Evolutionary conservation across 306 rosid genomes (phyloP).

Genomic region (Quercus parvula): DNA sequence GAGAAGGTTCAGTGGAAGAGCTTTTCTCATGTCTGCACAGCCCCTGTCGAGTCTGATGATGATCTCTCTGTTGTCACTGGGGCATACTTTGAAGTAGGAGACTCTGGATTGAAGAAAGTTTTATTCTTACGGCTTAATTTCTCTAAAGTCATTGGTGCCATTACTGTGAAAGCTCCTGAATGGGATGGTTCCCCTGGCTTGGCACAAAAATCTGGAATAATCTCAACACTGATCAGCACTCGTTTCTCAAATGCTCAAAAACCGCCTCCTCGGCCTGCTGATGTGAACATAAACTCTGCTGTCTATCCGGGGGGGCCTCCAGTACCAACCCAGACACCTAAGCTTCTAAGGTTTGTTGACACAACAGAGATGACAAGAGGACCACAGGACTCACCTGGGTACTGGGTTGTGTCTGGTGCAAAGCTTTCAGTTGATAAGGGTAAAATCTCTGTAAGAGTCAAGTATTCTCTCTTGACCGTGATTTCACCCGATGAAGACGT

Average conservation of each 20-base stretch:
- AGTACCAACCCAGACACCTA: constrained; percentile 58
- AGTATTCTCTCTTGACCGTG: constrained; percentile 69
- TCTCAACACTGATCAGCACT: constrained; percentile 75
- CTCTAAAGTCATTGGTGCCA: constrained; percentile 44
- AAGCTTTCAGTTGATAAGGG: constrained; percentile 67
- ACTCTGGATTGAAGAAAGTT: constrained; percentile 63
- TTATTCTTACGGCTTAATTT: constrained; percentile 63
- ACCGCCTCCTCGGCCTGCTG: constrained; percentile 56
- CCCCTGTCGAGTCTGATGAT: constrained; percentile 66
- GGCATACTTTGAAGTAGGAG: constrained; percentile 71
- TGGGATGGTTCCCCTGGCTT: constrained; percentile 78
- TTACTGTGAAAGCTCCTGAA: constrained; percentile 31
- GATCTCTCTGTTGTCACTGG: constrained; percentile 70
- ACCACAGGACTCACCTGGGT: constrained; percentile 85
- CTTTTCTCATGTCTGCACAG: constrained; percentile 86
- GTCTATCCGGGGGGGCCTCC: constrained; percentile 90
- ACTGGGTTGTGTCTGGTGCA: constrained; percentile 92
- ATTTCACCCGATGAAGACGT: constrained; percentile 62
- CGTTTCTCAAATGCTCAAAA: constrained; percentile 65
- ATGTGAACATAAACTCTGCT: constrained; percentile 74
- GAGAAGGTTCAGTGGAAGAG: constrained; percentile 94
- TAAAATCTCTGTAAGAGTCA: constrained; percentile 76
- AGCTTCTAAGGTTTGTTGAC: constrained; percentile 79
- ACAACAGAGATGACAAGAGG: constrained; percentile 95
- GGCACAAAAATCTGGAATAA: constrained; percentile 76